Base-by-base conservation (phyloP, 1,139 yeast genomes). In the Nematodospora anomalae region DNA sequence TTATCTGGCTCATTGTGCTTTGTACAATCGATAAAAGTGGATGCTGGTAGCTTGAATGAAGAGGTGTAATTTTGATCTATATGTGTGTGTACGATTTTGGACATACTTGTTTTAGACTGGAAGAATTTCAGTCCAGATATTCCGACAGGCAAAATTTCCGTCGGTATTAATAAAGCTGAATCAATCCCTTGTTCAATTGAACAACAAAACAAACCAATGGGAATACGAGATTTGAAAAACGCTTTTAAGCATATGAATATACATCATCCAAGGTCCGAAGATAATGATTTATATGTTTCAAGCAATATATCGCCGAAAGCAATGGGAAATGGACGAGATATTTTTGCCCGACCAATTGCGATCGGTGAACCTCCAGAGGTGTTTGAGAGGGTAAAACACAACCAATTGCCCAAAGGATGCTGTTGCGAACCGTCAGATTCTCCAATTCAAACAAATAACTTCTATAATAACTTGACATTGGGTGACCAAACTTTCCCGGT, bases 361-460 rank as follows among this genome's bases (percentile, higher is more conserved):
- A 48, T 52, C 3, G 46, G 44, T 7, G 60, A 52, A 35, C 68
- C 67, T 1, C 66, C 71, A 4, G 26, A 50, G 2, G 38, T 55
- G 4, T 66, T 58, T 47, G 38, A 43, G 23, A 45, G 55, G 12
- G 24, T 36, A 3, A 24, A 43, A 12, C 72, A 66, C 35, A 30
- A 41, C n/a, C 68, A 58, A 36, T 46, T 45, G 6, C 72, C 72
- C 1, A 45, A 51, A 31, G 72, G 72, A 2, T 60, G 69, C 37
- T 28, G 42, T 1, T 37, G 28, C 25, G 35, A 29, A 12, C 30
- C 27, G 9, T 26, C 32, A 11, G 41, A 41, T 28, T 31, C 21
- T 9, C 72, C 76, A 1, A 58, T 71, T 33, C 76, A 71, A 38
- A 71, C 76, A 16, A 71, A 71, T 42, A 70, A 68, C 45, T 69